Percentiles rank a stretch among this genome's conserved stretches.
Conservation (phyloP, 176 grass and related monocot genomes). For the Thinopyrum elongatum region DNA sequence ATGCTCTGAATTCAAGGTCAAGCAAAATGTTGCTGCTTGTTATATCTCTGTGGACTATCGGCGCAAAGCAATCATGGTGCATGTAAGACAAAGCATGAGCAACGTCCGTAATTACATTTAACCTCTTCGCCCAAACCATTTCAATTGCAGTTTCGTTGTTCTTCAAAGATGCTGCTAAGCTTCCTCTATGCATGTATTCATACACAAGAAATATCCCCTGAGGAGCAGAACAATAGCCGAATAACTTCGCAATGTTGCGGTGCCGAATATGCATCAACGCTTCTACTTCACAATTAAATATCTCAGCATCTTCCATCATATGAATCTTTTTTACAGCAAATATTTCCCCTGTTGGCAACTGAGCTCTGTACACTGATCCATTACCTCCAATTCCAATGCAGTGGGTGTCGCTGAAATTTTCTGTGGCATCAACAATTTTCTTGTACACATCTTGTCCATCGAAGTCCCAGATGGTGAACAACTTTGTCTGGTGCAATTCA, state of each 20-base stretch:
- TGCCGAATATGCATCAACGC: too few relatives aligned
- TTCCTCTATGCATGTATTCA: not conserved
- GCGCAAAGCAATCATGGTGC: not conserved
- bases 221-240: not conserved
- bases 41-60: not conserved
- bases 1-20: not conserved
- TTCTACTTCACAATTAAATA: not conserved
- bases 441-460: not conserved
- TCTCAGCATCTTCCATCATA: not conserved
- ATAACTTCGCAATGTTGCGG: slow-evolving; percentile 4
- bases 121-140: not conserved
- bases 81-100: not conserved
- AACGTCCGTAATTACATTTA: not conserved
- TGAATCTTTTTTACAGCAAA: too few relatives aligned
- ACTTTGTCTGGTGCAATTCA: not conserved
- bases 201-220: not conserved
- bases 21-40: not conserved
- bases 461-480: not conserved
- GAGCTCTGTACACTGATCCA: not conserved
- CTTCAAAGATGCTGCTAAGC: not conserved
- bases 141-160: not conserved
- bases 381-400: not conserved
- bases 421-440: not conserved
- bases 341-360: not conserved
- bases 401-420: not conserved